These are phyloP conservation scores for Carex scoparia DNA, from an alignment of 176 grass and related monocot genomes.

Conservation along the genomic window DNA sequence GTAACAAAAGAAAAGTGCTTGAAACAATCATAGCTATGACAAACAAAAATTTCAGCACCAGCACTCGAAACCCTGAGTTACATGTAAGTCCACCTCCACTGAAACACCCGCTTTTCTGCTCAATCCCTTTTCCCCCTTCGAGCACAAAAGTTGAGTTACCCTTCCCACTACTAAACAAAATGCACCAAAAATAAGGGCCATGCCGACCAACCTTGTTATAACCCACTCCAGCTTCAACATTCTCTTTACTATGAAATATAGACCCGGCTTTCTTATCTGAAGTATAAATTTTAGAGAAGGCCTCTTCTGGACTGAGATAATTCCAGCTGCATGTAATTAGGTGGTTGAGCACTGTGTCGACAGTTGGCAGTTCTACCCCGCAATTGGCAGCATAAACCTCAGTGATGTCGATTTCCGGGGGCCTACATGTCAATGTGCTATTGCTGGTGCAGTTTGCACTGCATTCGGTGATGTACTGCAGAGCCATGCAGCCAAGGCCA, in stretches of 20 bases:
- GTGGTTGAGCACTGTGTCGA: conserved; percentile 48
- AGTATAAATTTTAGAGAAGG: conserved; percentile 29
- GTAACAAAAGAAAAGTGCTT: conserved; percentile 2
- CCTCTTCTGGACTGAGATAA: conserved; percentile 29
- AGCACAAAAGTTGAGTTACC: conserved; percentile 60
- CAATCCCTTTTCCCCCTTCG: conserved; percentile 58
- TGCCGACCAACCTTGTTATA: conserved; percentile 39
- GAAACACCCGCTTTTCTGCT: conserved; percentile 68
- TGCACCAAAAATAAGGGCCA: conserved; percentile 82
- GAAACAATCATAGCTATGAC: not conserved
- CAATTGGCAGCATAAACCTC: conserved; percentile 94
- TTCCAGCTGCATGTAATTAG: conserved; percentile 54
- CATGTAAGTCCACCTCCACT: conserved; percentile 47
- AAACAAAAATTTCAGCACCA: not conserved
- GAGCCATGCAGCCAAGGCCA: conserved; percentile 85
- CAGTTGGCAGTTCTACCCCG: conserved; percentile 84
- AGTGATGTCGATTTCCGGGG: conserved; percentile 66
- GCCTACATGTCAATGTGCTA: conserved; percentile 41
- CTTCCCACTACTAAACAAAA: conserved; percentile 69
- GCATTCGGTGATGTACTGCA: conserved; percentile 71
- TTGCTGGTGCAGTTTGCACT: conserved; percentile 38
- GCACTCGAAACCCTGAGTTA: conserved; percentile 18
- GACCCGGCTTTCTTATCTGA: conserved; percentile 23
- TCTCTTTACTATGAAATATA: conserved; percentile 51
- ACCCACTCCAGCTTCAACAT: conserved; percentile 60